A percentile compares a stretch with the other conserved stretches of the same genome.
These are phyloP conservation scores for Aspergillus fischeri DNA, from an alignment of 2,329 filamentous ascomycete species.

Conservation along the genomic window DNA sequence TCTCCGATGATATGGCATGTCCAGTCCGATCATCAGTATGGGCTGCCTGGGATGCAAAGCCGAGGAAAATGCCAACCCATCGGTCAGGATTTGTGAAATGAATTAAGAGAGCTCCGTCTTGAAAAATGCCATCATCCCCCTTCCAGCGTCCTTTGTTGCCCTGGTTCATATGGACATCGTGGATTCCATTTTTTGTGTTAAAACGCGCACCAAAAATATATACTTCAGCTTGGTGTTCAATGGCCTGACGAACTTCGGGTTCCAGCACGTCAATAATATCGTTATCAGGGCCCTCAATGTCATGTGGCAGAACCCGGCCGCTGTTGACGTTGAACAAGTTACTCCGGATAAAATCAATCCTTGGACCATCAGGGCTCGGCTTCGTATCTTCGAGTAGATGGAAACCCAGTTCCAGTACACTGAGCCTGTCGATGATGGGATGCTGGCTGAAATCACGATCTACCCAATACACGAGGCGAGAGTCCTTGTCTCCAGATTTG, in stretches of 20 bases:
- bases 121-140: conserved; percentile 12
- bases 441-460: conserved; percentile 8
- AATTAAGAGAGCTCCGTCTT: conserved; percentile 18
- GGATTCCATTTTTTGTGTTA: conserved; percentile 7
- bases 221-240: conserved; percentile 10
- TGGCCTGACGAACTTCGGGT: conserved; percentile 10
- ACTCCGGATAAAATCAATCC: conserved; percentile 16
- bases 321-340: conserved; percentile 12
- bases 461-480: conserved; percentile 18
- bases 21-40: conserved; percentile 7
- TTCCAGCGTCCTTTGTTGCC: conserved; percentile 9
- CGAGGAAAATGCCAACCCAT: conserved; percentile 18
- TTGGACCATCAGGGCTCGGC: background rate
- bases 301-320: conserved; percentile 17
- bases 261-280: conserved; percentile 29
- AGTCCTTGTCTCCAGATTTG: conserved; percentile 14
- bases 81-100: conserved; percentile 4
- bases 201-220: conserved; percentile 17
- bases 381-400: conserved; percentile 2
- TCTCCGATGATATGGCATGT: conserved; percentile 2
- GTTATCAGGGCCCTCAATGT: conserved; percentile 21
- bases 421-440: conserved; percentile 10
- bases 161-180: conserved; percentile 22
- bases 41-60: conserved; percentile 16
- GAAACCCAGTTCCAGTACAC: conserved; percentile 9